phyloP scores from a whole-genome alignment of 805 yeast genomes.

The Cephaloascus albidus region DNA sequence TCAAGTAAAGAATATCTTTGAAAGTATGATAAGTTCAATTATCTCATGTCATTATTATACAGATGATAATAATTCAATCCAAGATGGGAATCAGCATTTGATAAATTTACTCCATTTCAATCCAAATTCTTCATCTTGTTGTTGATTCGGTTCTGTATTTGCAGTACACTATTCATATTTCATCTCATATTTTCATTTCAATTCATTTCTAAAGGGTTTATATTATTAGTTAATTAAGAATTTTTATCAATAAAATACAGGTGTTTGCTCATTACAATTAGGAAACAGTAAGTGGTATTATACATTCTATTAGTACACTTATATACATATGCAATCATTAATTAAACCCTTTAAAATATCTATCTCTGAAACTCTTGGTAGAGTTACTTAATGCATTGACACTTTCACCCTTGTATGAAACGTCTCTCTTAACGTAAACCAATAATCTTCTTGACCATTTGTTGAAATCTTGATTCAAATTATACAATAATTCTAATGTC shows the following conservation, averaged over 20 bases:
- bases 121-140: background rate
- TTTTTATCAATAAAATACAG: too few species aligned
- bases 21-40: conserved; percentile 26
- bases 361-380: conserved; percentile 55
- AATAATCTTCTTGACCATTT: conserved; percentile 88
- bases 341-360: conserved; percentile 66
- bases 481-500: conserved; percentile 57
- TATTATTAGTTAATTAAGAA: background rate
- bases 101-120: conserved; percentile 1
- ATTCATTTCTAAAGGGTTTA: background rate
- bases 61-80: conserved; percentile 12
- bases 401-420: conserved; percentile 37
- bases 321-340: too few species aligned
- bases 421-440: conserved; percentile 64
- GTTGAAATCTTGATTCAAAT: conserved; percentile 80
- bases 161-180: too few species aligned
- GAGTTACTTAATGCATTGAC: conserved; percentile 35
- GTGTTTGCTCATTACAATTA: too few species aligned
- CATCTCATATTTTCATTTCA: background rate
- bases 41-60: conserved; percentile 29
- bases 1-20: conserved; percentile 26
- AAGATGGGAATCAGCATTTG: conserved; percentile 14
- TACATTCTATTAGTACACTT: too few species aligned
- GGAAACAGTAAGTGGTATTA: too few species aligned
- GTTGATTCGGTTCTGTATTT: background rate